Evolutionary conservation across 345 rosid genomes (phyloP).

Genomic region (Rhizophora mangle): DNA sequence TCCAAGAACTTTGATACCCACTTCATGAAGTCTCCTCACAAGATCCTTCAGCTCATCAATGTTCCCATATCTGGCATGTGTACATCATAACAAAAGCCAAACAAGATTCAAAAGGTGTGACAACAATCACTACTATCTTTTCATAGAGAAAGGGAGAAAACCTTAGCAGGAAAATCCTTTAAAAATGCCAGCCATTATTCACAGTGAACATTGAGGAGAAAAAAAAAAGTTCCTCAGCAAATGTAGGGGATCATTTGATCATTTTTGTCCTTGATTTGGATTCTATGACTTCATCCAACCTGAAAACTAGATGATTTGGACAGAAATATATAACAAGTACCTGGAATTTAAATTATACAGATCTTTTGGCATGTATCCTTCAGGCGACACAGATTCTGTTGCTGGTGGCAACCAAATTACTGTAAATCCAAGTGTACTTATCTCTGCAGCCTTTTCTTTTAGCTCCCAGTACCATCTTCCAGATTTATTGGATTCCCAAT

Average conservation of each 20-base stretch:
- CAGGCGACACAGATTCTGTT: constrained; percentile 95
- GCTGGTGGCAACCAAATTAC: constrained; percentile 96
- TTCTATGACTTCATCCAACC: constrained; percentile 6
- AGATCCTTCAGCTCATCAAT: constrained; percentile 76
- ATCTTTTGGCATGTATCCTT: constrained; percentile 98
- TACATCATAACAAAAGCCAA: constrained; percentile 9
- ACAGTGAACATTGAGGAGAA: background rate
- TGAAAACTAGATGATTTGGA: background rate
- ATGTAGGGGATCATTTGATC: background rate
- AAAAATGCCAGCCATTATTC: background rate
- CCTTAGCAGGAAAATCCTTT: background rate
- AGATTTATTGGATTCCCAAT: constrained; percentile 95
- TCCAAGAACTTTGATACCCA: constrained; percentile 78
- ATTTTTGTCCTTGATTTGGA: background rate
- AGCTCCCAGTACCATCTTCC: constrained; percentile 84
- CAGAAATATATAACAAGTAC: constrained; percentile 32
- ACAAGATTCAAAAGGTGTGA: constrained; percentile 5
- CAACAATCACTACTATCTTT: background rate
- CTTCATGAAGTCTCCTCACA: constrained; percentile 61
- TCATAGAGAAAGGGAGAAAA: background rate
- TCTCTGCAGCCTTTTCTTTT: constrained; percentile 61
- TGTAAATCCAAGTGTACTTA: constrained; percentile 79
- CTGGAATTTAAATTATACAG: constrained; percentile 86
- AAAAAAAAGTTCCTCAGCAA: background rate
- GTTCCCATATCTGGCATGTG: constrained; percentile 66